Evolutionary conservation across 805 yeast genomes (phyloP), one percentile per base, ranked within the genome.

Genomic region (Starmerella lactis-condensi): DNA sequence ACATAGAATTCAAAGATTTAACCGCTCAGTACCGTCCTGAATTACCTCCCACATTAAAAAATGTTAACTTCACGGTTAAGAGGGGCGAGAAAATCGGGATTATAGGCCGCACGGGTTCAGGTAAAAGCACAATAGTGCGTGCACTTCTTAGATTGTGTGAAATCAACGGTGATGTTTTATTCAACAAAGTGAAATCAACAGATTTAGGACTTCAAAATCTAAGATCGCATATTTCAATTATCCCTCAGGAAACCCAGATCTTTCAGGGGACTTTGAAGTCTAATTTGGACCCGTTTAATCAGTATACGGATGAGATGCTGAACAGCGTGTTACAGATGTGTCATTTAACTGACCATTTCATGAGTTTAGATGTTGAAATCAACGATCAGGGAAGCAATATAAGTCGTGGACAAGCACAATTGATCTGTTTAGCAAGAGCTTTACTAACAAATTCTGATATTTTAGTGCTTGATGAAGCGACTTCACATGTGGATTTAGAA

Each of bases 61-160:
- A 71, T 40, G 81, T 82, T 24, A 56, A 78, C 0, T 75, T 83
- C 52, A 64, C 65, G 21, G 82, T 83, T 24, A 67, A 66, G 31
- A 69, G 89, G 16, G 66, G 64, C 36, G 65, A 70, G 44, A 83
- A 83, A 49, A 69, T 83, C 44, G 95, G 95, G 48, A 73, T 83
- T 47, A 93, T 83, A 34, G 95, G 95, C 24, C 71, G 95, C 54
- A 83, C 95, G 0, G 95, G 95, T 53, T 94, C 95, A 18, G 95
- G 95, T 46, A 83, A 83, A 51, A 78, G 93, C 1, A 81, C 95
- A 1, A 75, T 83, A 36, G 79, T 81, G 34, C 72, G 93, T 17
- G 91, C 94, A 4, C 66, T 83, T 39, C 83, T 83, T 59, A 48
- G 70, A 31, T 36, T 54, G 15, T 23, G 59, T 27, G 82, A 74